These are phyloP conservation scores for Amanita subjunquillea DNA, from an alignment of 768 basidiomycete genomes.

Conservation along the genomic window DNA sequence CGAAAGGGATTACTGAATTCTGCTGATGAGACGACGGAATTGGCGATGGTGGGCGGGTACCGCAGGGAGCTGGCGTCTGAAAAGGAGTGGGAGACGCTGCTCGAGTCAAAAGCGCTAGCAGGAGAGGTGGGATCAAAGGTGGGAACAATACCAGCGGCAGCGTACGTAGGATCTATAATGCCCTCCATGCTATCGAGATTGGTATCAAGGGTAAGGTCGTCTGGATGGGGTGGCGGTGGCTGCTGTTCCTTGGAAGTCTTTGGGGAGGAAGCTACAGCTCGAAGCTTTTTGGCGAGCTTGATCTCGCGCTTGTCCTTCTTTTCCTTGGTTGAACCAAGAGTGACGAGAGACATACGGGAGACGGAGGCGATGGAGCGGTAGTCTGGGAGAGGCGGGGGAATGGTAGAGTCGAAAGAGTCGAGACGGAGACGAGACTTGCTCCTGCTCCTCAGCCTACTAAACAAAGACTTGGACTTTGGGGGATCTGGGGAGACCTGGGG, in stretches of 20 bases:
- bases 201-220: constrained; percentile 45
- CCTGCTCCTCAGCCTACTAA: constrained; percentile 7
- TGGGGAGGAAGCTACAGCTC: constrained; percentile 12
- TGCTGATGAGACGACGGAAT: constrained; percentile 11
- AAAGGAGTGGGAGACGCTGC: constrained; percentile 19
- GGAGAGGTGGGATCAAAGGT: constrained; percentile 16
- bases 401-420: constrained; percentile 5
- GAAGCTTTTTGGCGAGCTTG: constrained; percentile 8
- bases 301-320: constrained; percentile 8
- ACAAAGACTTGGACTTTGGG: constrained; percentile 3
- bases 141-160: constrained; percentile 9
- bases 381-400: constrained; percentile 4
- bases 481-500: constrained; percentile 4
- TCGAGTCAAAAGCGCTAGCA: constrained; percentile 31
- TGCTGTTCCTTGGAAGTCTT: constrained; percentile 18
- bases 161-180: constrained; percentile 47
- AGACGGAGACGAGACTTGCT: constrained; percentile 6
- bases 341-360: background rate
- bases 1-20: constrained; percentile 35
- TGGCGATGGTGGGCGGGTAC: constrained; percentile 6
- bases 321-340: background rate
- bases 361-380: background rate
- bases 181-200: constrained; percentile 75
- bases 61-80: constrained; percentile 19
- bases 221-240: background rate